A percentile compares a stretch with the other conserved stretches of the same genome.
Conservation (phyloP, 805 yeast genomes). For the Blastobotrys mokoenaii region DNA sequence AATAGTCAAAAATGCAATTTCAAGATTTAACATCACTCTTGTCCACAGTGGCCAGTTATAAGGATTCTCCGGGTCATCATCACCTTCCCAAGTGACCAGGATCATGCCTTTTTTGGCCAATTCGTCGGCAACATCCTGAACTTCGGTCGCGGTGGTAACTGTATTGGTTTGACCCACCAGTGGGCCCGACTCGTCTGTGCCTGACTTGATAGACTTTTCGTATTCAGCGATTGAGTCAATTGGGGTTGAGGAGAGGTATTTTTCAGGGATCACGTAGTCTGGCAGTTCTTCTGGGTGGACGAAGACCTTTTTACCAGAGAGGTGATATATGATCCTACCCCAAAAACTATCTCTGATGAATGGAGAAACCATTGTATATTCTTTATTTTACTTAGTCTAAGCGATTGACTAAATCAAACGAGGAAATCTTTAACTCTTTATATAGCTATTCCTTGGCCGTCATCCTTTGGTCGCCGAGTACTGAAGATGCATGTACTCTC, state of each 20-base stretch:
- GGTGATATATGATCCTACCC: constrained; percentile 25
- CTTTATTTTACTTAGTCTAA: too few relatives aligned
- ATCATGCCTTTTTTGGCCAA: too few relatives aligned
- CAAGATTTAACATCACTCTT: constrained; percentile 32
- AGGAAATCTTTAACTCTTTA: too few relatives aligned
- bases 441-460: too few relatives aligned
- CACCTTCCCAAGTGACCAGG: constrained; percentile 16
- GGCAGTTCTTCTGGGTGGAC: constrained; percentile 24
- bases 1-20: constrained; percentile 35
- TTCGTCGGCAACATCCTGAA: too few relatives aligned
- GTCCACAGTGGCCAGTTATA: constrained; percentile 41
- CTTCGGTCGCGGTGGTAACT: too few relatives aligned
- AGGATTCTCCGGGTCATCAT: constrained; percentile 45
- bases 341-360: constrained; percentile 24
- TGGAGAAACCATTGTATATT: too few relatives aligned
- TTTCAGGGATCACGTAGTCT: constrained; percentile 26
- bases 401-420: too few relatives aligned
- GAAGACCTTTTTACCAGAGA: constrained; percentile 23
- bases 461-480: too few relatives aligned
- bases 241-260: constrained; percentile 14
- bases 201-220: not conserved
- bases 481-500: too few relatives aligned
- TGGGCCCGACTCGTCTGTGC: not conserved
- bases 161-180: too few relatives aligned
- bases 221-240: not conserved